phyloP scores from a whole-genome alignment of 768 basidiomycete genomes.

The Royoungia palumana region DNA sequence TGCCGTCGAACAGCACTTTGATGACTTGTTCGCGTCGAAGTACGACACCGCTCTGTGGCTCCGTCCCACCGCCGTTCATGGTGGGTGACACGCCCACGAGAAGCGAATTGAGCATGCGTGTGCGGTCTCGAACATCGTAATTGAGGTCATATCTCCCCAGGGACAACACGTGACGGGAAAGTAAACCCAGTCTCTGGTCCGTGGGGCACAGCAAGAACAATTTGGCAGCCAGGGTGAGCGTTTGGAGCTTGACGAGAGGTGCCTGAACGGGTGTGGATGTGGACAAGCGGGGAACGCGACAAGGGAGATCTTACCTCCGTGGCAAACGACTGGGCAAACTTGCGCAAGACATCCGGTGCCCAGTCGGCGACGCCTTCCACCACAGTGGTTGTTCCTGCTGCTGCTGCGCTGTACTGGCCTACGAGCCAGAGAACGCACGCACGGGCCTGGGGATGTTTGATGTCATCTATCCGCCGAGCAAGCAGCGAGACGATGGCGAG shows the following conservation, averaged over 20 bases:
- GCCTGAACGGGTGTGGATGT: constrained; percentile 37
- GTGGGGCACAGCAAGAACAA: constrained; percentile 66
- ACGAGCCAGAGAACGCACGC: constrained; percentile 93
- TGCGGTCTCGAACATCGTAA: constrained; percentile 90
- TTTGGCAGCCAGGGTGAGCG: constrained; percentile 84
- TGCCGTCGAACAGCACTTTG: constrained; percentile 77
- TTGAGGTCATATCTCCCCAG: constrained; percentile 85
- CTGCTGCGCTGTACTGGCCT: constrained; percentile 73
- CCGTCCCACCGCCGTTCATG: constrained; percentile 35
- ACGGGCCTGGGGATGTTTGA: constrained; percentile 74
- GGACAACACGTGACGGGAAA: constrained; percentile 71
- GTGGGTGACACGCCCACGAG: constrained; percentile 51
- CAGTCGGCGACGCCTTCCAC: constrained; percentile 65
- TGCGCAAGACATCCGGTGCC: constrained; percentile 90
- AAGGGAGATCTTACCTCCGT: constrained; percentile 52
- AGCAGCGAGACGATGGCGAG: constrained; percentile 74
- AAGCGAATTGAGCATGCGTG: constrained; percentile 72
- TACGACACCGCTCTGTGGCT: constrained; percentile 66
- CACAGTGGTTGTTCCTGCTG: constrained; percentile 30
- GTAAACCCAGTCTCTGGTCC: constrained; percentile 45
- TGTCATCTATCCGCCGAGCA: constrained; percentile 73
- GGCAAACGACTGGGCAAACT: constrained; percentile 66
- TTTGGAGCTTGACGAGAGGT: constrained; percentile 73
- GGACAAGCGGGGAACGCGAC: not conserved
- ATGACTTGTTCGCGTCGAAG: constrained; percentile 79